Base-by-base conservation (phyloP, 2,329 filamentous ascomycete genomes). In the Penicillium vulpinum region DNA sequence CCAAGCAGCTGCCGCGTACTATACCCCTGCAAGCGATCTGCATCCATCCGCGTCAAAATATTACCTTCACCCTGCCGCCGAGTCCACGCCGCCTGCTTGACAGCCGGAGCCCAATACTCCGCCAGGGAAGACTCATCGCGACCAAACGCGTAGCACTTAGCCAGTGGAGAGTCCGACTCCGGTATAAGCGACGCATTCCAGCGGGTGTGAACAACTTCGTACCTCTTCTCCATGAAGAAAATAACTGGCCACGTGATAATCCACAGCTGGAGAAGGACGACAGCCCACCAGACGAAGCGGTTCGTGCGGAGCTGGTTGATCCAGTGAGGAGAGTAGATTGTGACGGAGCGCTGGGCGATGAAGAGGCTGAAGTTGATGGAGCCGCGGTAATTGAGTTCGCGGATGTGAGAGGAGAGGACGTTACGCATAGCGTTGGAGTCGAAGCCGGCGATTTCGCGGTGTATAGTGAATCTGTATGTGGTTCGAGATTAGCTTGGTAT, bases 211-310 rank as follows among this genome's bases (percentile, higher is more conserved):
- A 70, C 67, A 2, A 75, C 58, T 18, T 73, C 70, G 45, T 76
- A 76, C 1, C 70, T 69, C 33, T 67, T 70, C 50, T 77, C 74
- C 31, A 76, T 56, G 2, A 75, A 50, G 61, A 69, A 70, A 39
- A 77, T 73, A 1, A 75, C 57, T 0, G 74, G 74, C 74, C 74
- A 77, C 7, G 73, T 66, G 46, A 77, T 60, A 46, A 76, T 67
- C 74, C 74, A 77, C 8, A 77, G 65, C 51, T 76, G 74, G 8
- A 74, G 62, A 35, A 77, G 62, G 10, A 76, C 67, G 29, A 69
- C 69, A 4, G 39, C 9, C 69, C 68, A 76, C 64, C 69, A 77
- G 8, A 74, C 62, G 33, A 63, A 69, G 7, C n/a, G 31, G 50
- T 73, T 74, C 7, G 67, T 65, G n/a, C 74, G 72, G 1, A 73